Conservation (phyloP, 1,284 basidiomycete genomes). For the Cutaneotrichosporon curvatum region DNA sequence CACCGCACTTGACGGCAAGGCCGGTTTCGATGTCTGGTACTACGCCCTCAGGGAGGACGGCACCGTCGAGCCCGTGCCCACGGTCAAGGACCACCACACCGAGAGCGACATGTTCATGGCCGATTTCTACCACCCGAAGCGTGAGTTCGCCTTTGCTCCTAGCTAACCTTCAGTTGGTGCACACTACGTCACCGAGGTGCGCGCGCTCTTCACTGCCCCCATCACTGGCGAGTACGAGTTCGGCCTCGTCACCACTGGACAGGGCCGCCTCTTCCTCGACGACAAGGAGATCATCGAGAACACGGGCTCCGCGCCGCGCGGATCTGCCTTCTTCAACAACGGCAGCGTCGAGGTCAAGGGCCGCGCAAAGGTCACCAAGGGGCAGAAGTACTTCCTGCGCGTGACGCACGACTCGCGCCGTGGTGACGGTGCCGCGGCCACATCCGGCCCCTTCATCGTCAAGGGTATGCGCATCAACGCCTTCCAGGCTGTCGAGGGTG, state of each 20-base stretch:
- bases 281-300: conserved; percentile 60
- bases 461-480: conserved; percentile 33
- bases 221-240: conserved; percentile 28
- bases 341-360: conserved; percentile 20
- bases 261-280: conserved; percentile 54
- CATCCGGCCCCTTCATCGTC: conserved; percentile 61
- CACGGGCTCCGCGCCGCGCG: conserved; percentile 48
- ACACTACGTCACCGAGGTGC: conserved; percentile 21
- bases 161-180: conserved; percentile 2
- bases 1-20: conserved; percentile 19
- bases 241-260: conserved; percentile 23
- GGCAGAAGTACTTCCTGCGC: conserved; percentile 23
- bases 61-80: conserved; percentile 8
- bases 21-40: conserved; percentile 23
- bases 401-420: conserved; percentile 25
- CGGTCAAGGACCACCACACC: background rate
- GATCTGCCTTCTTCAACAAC: conserved; percentile 21
- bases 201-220: conserved; percentile 21
- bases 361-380: conserved; percentile 20
- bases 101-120: conserved; percentile 22
- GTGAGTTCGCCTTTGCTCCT: too few species aligned
- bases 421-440: conserved; percentile 54
- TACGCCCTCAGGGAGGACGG: conserved; percentile 17
- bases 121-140: conserved; percentile 21
- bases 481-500: conserved; percentile 52